phyloP scores from a whole-genome alignment of 768 basidiomycete genomes.

The Pholiota molesta region DNA sequence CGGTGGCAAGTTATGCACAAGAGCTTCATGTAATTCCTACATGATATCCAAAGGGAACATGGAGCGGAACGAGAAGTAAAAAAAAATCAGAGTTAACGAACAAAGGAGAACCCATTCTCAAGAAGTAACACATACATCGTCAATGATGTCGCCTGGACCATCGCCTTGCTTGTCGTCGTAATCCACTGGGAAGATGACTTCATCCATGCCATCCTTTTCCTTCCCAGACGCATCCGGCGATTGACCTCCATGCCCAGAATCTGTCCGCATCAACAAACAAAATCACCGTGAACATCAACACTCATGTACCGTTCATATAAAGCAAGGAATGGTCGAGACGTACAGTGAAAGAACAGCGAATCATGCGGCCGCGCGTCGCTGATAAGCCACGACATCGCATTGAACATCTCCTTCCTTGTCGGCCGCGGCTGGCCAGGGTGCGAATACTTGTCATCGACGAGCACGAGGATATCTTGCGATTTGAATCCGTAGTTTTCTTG shows the following conservation, averaged over 20 bases:
- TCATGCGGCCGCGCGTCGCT: constrained; percentile 68
- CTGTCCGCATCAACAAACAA: constrained; percentile 32
- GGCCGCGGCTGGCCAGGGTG: constrained; percentile 40
- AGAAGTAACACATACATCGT: constrained; percentile 41
- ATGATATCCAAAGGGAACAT: background rate
- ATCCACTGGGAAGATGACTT: constrained; percentile 91
- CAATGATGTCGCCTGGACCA: constrained; percentile 62
- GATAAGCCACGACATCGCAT: constrained; percentile 64
- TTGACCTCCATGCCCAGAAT: constrained; percentile 95
- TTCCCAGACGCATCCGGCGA: constrained; percentile 75
- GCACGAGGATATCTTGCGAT: constrained; percentile 67
- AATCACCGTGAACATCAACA: too few species aligned
- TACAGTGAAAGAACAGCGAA: constrained; percentile 80
- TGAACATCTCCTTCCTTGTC: constrained; percentile 50
- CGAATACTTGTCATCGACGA: constrained; percentile 57
- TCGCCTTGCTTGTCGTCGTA: constrained; percentile 51
- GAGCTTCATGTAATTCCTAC: constrained; percentile 50
- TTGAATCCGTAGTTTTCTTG: constrained; percentile 52
- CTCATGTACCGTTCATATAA: background rate
- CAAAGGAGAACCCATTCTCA: background rate
- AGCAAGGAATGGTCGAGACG: constrained; percentile 16
- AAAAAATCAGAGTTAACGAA: background rate
- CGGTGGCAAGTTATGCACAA: constrained; percentile 46
- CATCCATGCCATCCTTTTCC: constrained; percentile 79
- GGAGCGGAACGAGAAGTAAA: background rate